Evolutionary conservation across 805 yeast genomes (phyloP).

Genomic region (Brettanomyces bruxellensis): DNA sequence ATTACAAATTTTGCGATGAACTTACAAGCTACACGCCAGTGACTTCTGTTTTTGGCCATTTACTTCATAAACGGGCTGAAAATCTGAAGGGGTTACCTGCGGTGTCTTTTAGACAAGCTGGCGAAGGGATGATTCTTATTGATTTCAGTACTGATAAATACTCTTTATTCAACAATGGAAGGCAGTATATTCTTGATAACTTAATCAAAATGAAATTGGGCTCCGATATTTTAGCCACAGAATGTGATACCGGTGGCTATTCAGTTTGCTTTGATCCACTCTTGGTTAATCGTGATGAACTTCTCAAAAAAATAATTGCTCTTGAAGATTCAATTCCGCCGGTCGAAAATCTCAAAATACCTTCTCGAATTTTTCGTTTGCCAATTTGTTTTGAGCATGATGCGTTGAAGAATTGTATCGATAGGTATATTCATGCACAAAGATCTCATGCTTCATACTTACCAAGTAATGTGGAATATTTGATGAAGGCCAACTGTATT

Average conservation of each 20-base stretch:
- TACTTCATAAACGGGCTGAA: slow-evolving; percentile 9
- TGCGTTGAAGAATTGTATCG: slow-evolving; percentile 17
- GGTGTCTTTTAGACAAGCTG: slow-evolving; percentile 21
- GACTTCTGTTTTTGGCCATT: slow-evolving; percentile 5
- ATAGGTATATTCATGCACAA: slow-evolving; percentile 20
- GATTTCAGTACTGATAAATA: slow-evolving; percentile 24
- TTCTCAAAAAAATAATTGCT: slow-evolving; percentile 10
- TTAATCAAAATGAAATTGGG: slow-evolving; percentile 5
- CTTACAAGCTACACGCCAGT: slow-evolving; percentile 6
- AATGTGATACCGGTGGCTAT: slow-evolving; percentile 19
- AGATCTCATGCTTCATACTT: slow-evolving; percentile 25
- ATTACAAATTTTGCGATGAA: slow-evolving; percentile 9
- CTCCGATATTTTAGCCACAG: slow-evolving; percentile 11
- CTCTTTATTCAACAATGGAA: slow-evolving; percentile 23
- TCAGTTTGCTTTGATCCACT: slow-evolving; percentile 17
- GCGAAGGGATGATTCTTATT: slow-evolving; percentile 24
- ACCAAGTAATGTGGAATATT: slow-evolving; percentile 19
- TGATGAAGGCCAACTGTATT: slow-evolving; percentile 22
- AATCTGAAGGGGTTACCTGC: slow-evolving; percentile 9
- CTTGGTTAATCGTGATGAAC: slow-evolving; percentile 6
- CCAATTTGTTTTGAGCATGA: slow-evolving; percentile 21
- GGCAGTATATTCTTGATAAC: slow-evolving; percentile 20
- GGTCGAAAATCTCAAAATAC: slow-evolving; percentile 17
- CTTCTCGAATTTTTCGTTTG: slow-evolving; percentile 17
- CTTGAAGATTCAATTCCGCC: slow-evolving; percentile 19